phyloP scores from a whole-genome alignment of 2,329 filamentous ascomycete species.

The Fusarium austroafricanum region DNA sequence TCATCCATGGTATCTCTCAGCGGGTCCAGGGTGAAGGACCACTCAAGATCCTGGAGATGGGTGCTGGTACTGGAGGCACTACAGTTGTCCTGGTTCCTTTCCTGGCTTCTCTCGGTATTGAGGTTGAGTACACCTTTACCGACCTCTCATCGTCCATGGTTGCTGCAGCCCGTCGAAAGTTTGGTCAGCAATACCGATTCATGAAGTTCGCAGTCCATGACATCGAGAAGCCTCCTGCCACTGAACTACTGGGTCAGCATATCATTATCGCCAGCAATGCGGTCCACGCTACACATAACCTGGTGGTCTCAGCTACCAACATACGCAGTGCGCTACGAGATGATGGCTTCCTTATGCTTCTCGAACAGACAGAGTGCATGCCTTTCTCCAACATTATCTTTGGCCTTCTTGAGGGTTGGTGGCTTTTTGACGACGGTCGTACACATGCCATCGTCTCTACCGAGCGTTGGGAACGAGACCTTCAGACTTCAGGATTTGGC shows the following conservation, averaged over 20 bases:
- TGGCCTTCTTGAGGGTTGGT: slow-evolving; percentile 16
- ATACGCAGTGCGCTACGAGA: neutral
- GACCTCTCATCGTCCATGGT: neutral
- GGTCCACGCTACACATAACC: slow-evolving; percentile 6
- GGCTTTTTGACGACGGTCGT: slow-evolving; percentile 13
- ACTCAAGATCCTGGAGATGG: neutral
- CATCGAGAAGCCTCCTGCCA: neutral
- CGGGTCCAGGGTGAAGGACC: too few species aligned
- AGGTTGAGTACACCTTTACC: neutral
- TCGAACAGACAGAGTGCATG: slow-evolving; percentile 6
- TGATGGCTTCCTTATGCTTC: slow-evolving; percentile 14
- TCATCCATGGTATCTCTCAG: too few species aligned
- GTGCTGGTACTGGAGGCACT: neutral
- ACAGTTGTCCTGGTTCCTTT: neutral
- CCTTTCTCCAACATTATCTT: neutral
- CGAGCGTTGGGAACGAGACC: neutral
- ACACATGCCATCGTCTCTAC: neutral
- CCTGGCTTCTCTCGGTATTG: neutral
- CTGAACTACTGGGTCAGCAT: neutral
- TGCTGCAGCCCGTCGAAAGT: neutral
- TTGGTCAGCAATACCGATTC: neutral
- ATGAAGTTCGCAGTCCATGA: neutral
- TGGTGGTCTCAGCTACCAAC: neutral
- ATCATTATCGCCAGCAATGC: slow-evolving; percentile 10
- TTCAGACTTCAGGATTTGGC: neutral